Percentiles rank a stretch among this genome's conserved stretches.
Evolutionary conservation across 2,329 filamentous ascomycete genomes (phyloP).

Genomic region (Eurotiales sp.): DNA sequence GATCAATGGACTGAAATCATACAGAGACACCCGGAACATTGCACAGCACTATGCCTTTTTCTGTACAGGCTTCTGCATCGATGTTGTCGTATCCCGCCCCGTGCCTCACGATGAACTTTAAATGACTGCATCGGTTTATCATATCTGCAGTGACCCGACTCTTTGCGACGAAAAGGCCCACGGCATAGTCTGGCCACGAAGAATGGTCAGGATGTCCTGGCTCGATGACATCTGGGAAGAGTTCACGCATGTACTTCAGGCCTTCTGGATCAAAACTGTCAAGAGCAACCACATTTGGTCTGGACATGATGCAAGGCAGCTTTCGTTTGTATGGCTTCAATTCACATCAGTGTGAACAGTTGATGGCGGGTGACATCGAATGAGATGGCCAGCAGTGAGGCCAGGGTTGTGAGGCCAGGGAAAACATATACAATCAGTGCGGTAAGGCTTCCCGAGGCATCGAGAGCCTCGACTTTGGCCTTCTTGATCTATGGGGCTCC

Average conservation of each 20-base stretch:
- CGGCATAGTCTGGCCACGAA: slow-evolving; percentile 4
- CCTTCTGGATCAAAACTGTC: slow-evolving; percentile 3
- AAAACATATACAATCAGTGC: too few species aligned
- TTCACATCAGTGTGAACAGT: too few species aligned
- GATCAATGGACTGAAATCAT: slow-evolving; percentile 2
- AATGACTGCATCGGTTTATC: background rate
- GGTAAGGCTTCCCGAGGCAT: too few species aligned
- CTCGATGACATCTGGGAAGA: slow-evolving; percentile 7
- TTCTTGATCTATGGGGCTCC: too few species aligned
- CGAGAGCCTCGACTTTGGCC: too few species aligned
- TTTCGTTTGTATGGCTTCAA: too few species aligned
- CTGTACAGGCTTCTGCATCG: slow-evolving; percentile 25
- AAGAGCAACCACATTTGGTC: background rate
- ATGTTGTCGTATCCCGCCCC: slow-evolving; percentile 32
- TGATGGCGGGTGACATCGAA: too few species aligned
- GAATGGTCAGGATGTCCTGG: slow-evolving; percentile 1
- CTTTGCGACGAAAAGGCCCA: slow-evolving; percentile 9
- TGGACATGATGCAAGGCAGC: background rate
- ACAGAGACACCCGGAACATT: slow-evolving; percentile 6
- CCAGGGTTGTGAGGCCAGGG: too few species aligned
- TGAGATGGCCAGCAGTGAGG: too few species aligned
- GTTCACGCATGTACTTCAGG: slow-evolving; percentile 2
- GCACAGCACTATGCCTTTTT: slow-evolving; percentile 6
- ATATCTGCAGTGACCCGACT: slow-evolving; percentile 4
- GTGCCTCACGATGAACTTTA: slow-evolving; percentile 14